Evolutionary conservation across 805 yeast genomes (phyloP).

Genomic region (Hanseniaspora clermontiae): DNA sequence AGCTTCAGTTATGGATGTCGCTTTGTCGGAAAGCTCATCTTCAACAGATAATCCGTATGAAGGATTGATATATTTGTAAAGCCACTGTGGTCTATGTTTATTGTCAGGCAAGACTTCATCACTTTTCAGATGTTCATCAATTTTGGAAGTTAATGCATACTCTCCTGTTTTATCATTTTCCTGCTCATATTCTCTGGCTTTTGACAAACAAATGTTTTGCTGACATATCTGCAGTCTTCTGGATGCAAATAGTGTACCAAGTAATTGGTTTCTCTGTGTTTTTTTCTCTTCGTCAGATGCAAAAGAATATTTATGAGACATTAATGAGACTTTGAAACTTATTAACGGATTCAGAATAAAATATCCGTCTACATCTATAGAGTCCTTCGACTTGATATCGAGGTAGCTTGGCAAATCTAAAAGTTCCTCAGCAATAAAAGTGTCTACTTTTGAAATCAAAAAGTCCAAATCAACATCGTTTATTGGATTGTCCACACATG

Average conservation of each 20-base stretch:
- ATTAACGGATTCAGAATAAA: background rate
- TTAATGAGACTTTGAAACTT: background rate
- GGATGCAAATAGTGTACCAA: background rate
- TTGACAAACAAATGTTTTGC: background rate
- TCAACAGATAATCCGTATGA: background rate
- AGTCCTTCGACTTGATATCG: background rate
- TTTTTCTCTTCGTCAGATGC: background rate
- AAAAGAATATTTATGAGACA: background rate
- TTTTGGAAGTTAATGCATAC: background rate
- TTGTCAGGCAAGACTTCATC: background rate
- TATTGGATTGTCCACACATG: background rate
- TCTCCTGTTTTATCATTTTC: background rate
- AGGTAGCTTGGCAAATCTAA: background rate
- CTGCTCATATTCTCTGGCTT: background rate
- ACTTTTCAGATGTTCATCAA: background rate
- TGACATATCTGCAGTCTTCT: constrained; percentile 1
- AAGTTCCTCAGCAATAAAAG: background rate
- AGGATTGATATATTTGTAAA: background rate
- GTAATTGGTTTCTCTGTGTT: background rate
- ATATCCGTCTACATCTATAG: background rate
- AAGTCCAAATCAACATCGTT: constrained; percentile 4
- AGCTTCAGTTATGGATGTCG: constrained; percentile 1
- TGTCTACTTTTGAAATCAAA: background rate
- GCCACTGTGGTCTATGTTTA: background rate
- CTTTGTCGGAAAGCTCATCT: constrained; percentile 1